phyloP scores from a whole-genome alignment of 805 yeast genomes.

The Yamadazyma sp. region DNA sequence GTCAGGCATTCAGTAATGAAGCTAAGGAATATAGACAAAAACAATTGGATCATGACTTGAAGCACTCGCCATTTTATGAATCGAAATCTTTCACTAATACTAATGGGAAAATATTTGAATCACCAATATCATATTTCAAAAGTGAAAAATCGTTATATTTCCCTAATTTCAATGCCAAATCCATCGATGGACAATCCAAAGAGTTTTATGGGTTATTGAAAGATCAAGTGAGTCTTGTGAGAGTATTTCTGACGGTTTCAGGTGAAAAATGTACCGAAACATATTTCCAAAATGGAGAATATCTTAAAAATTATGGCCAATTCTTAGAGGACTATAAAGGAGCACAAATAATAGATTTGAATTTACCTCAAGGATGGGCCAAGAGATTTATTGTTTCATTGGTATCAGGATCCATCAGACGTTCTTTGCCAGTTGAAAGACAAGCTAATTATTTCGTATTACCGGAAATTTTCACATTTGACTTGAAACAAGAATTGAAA shows the following conservation, averaged over 20 bases:
- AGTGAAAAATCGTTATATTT: constrained; percentile 71
- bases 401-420: constrained; percentile 41
- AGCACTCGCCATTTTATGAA: constrained; percentile 43
- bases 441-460: constrained; percentile 61
- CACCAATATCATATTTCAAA: constrained; percentile 80
- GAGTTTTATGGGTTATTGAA: constrained; percentile 37
- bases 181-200: constrained; percentile 39
- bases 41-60: constrained; percentile 39
- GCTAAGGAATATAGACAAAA: constrained; percentile 38
- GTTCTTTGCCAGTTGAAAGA: constrained; percentile 44
- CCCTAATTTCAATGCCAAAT: constrained; percentile 69
- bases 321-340: constrained; percentile 45
- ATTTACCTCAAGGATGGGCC: constrained; percentile 68
- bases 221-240: constrained; percentile 58
- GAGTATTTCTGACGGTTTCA: constrained; percentile 62
- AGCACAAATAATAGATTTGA: constrained; percentile 73
- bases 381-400: constrained; percentile 62
- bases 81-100: constrained; percentile 57
- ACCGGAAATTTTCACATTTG: constrained; percentile 55
- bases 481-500: constrained; percentile 53
- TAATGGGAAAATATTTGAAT: constrained; percentile 77
- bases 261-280: constrained; percentile 67
- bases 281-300: constrained; percentile 49
- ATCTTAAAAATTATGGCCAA: constrained; percentile 34
- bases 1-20: constrained; percentile 23